Evolutionary conservation across 2,329 filamentous ascomycete species (phyloP).

Genomic region (Penicillium frequentans): DNA sequence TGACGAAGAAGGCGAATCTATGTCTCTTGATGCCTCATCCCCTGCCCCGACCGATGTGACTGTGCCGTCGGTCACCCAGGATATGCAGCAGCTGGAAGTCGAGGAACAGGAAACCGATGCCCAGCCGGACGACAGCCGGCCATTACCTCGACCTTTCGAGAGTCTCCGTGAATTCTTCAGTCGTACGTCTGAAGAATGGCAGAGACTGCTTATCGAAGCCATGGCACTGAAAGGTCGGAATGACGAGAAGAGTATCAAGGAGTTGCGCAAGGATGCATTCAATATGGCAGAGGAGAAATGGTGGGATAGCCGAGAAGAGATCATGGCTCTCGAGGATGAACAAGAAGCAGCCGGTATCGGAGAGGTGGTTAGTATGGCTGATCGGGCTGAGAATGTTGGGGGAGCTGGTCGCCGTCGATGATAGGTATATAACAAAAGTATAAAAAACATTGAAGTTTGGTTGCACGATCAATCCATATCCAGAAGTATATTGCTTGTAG

Average conservation of each 20-base stretch:
- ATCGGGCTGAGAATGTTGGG: constrained; percentile 60
- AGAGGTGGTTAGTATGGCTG: constrained; percentile 85
- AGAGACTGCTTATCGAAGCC: constrained; percentile 76
- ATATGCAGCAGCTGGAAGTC: constrained; percentile 39
- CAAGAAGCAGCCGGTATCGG: constrained; percentile 94
- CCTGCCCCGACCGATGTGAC: constrained; percentile 38
- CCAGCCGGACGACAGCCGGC: constrained; percentile 70
- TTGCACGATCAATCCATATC: neutral
- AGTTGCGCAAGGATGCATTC: constrained; percentile 89
- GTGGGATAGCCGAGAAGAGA: constrained; percentile 97
- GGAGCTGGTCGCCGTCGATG: constrained; percentile 47
- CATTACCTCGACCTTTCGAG: constrained; percentile 81
- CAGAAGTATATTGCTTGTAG: no score
- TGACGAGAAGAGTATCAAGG: constrained; percentile 70
- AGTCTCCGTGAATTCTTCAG: constrained; percentile 87
- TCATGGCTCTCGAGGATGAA: constrained; percentile 87
- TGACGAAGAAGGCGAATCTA: constrained; percentile 49
- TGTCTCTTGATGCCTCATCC: constrained; percentile 39
- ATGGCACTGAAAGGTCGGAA: constrained; percentile 65
- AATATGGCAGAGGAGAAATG: constrained; percentile 92
- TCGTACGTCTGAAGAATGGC: constrained; percentile 86
- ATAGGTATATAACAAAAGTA: constrained; percentile 9
- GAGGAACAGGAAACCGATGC: constrained; percentile 39
- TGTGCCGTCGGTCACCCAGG: constrained; percentile 36
- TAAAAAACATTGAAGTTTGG: neutral